phyloP scores from a whole-genome alignment of 2,329 filamentous ascomycete species.

The Mycogone perniciosa region DNA sequence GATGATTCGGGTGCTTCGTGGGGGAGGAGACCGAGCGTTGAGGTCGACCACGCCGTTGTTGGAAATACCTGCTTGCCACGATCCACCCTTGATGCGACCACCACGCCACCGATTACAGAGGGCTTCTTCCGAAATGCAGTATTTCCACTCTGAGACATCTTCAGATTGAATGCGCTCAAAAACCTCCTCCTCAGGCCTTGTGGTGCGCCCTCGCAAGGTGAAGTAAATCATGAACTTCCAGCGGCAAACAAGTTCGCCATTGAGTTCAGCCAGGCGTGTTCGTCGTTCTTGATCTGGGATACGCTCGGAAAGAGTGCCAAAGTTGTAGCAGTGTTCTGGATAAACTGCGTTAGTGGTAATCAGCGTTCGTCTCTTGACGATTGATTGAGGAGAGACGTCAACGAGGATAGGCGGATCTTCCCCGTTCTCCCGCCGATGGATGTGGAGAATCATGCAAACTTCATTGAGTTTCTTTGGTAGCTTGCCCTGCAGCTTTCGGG shows the following conservation, averaged over 20 bases:
- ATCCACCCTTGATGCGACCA: conserved; percentile 24
- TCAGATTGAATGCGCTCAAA: conserved; percentile 26
- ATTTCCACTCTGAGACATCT: conserved; percentile 26
- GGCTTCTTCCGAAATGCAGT: conserved; percentile 23
- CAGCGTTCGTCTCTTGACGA: conserved; percentile 38
- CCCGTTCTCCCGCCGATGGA: conserved; percentile 32
- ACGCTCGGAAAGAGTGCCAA: conserved; percentile 15
- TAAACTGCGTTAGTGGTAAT: conserved; percentile 50
- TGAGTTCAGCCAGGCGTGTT: background rate
- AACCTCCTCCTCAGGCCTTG: conserved; percentile 30
- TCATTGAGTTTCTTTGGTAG: conserved; percentile 38
- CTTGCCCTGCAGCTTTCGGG: conserved; percentile 28
- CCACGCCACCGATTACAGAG: conserved; percentile 31
- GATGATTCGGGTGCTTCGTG: background rate
- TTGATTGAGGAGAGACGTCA: conserved; percentile 33
- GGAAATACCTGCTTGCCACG: conserved; percentile 19
- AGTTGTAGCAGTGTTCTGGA: conserved; percentile 29
- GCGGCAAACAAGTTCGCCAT: conserved; percentile 43
- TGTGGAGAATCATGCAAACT: conserved; percentile 31
- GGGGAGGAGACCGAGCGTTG: background rate
- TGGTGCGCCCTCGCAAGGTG: conserved; percentile 14
- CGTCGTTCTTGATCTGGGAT: conserved; percentile 1
- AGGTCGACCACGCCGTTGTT: conserved; percentile 21
- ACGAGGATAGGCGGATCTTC: conserved; percentile 26
- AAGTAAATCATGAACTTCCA: conserved; percentile 36